Base-by-base conservation (phyloP, 371 early-diverging fungal species). In the Apophysomyces elegans region DNA sequence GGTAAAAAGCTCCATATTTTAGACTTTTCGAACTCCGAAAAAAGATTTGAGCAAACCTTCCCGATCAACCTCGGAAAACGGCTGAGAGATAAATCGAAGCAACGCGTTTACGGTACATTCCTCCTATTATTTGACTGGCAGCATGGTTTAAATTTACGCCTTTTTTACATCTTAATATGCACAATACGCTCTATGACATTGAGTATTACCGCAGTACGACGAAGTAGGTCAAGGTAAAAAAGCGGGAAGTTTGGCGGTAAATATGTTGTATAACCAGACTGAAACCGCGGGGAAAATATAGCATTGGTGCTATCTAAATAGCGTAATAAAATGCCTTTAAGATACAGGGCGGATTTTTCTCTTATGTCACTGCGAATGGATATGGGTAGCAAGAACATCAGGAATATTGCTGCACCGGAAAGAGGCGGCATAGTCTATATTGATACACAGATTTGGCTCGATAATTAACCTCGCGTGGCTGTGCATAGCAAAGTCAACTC, bases 371-470 rank as follows among this genome's bases (percentile, higher is more conserved):
- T 21, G 21, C 21, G 54, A 16, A 26, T 16, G 21, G 5, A 50
- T 9, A 21, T 21, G 9, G 54, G 6, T 26, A 50, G 21, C 8
- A 50, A 50, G 54, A 50, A 50, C 54, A 50, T 11, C 21, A 21
- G 11, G 54, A 50, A 50, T 50, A 50, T 50, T 50, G 21, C 11
- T 50, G 54, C 54, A 21, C 54, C 54, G 54, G 54, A 26, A 18
- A 50, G 8, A 7, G 54, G 16, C 54, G 54, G 54, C 21, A 50
- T 50, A 4, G 13, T 45, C 6, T 5, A 13, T 13, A 41, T 41
- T 21, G 54, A 21, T n/a, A 50, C 54, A 50, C 54, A 50, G 21
- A 50, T 21, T 26, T 21, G 21, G 1, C 5, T 5, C 54, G 21
- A 50, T 50, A 50, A 50, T 21, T 50, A 50, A 5, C 41, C 41